Evolutionary conservation across 2,329 filamentous ascomycete species (phyloP).

Genomic region (Teratosphaeria nubilosa): DNA sequence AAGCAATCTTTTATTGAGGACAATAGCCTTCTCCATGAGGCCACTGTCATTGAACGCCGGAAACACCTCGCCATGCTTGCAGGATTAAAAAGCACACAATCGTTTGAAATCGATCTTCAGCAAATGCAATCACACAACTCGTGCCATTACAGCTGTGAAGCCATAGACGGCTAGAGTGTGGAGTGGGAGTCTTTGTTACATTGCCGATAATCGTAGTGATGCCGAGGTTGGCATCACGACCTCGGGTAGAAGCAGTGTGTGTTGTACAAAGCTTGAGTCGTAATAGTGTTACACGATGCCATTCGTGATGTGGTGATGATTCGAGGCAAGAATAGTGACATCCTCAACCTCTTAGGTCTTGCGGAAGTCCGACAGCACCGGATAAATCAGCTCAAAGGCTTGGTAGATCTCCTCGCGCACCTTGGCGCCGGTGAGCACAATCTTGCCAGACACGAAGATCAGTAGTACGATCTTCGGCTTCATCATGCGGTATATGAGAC

Average conservation of each 20-base stretch:
- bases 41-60: slow-evolving; percentile 11
- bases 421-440: slow-evolving; percentile 93
- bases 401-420: slow-evolving; percentile 97
- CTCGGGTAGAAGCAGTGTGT: slow-evolving; percentile 9
- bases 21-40: background rate
- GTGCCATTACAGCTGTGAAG: background rate
- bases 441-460: slow-evolving; percentile 98
- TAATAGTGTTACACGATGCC: slow-evolving; percentile 21
- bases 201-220: slow-evolving; percentile 1
- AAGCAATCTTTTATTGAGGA: slow-evolving; percentile 1
- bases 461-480: slow-evolving; percentile 61
- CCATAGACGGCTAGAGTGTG: slow-evolving; percentile 2
- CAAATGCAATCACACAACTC: background rate
- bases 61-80: slow-evolving; percentile 23
- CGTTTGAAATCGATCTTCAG: background rate
- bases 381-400: slow-evolving; percentile 94
- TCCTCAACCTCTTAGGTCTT: slow-evolving; percentile 16
- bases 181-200: background rate
- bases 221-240: slow-evolving; percentile 20
- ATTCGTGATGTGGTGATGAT: background rate
- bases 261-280: slow-evolving; percentile 17
- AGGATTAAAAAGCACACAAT: slow-evolving; percentile 9
- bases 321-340: background rate
- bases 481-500: slow-evolving; percentile 99
- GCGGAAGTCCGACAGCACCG: slow-evolving; percentile 59